phyloP scores from a whole-genome alignment of 2,329 filamentous ascomycete species.

The Xylariales sp. region DNA sequence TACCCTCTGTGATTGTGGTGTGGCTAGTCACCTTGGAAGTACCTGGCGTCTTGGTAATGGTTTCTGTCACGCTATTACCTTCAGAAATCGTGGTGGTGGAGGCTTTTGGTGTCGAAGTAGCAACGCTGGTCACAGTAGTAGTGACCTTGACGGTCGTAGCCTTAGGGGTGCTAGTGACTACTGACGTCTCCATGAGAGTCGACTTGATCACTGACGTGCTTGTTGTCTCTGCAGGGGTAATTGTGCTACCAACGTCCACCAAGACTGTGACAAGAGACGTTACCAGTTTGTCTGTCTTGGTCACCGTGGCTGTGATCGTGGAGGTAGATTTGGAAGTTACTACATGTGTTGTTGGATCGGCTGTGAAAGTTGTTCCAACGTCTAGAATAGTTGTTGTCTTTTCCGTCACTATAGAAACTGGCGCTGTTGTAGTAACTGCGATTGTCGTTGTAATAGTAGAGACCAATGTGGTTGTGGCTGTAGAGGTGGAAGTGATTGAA shows the following conservation, averaged over 20 bases:
- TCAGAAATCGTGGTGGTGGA: constrained; percentile 4
- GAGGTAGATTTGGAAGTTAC: constrained; percentile 2
- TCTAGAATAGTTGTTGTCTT: constrained; percentile 11
- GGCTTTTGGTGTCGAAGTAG: constrained; percentile 6
- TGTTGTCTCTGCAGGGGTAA: constrained; percentile 16
- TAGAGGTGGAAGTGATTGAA: not conserved
- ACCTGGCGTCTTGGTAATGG: constrained; percentile 2
- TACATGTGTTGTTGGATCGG: not conserved
- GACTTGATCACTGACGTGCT: constrained; percentile 21
- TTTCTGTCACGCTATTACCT: constrained; percentile 1
- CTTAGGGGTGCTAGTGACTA: constrained; percentile 21
- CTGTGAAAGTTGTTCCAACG: constrained; percentile 6
- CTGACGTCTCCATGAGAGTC: constrained; percentile 10
- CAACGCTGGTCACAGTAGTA: not conserved
- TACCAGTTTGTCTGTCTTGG: not conserved
- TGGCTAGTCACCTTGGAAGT: constrained; percentile 5
- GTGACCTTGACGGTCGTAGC: constrained; percentile 18
- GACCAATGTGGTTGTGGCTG: constrained; percentile 12
- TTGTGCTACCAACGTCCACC: constrained; percentile 8
- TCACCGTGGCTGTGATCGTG: constrained; percentile 2
- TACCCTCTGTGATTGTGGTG: constrained; percentile 11
- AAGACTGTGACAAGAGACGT: not conserved
- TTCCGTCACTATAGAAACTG: constrained; percentile 16
- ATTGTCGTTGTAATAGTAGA: constrained; percentile 16
- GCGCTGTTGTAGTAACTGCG: constrained; percentile 10